These are phyloP conservation scores for Mallotus nudiflorus DNA, from an alignment of 345 rosid species.

Conservation along the genomic window DNA sequence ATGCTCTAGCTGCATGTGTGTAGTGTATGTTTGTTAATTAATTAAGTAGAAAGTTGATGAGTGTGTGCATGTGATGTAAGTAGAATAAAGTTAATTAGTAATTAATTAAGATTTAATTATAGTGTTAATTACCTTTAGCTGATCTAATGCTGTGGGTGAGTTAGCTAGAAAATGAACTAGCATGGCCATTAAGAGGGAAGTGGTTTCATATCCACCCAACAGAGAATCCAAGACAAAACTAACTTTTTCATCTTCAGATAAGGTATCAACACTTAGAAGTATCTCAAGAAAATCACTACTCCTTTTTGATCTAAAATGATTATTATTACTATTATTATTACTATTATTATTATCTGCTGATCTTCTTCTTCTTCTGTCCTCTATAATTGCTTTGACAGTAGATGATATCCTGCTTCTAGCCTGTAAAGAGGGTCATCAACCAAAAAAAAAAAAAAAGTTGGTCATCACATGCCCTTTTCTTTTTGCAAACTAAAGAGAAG, in stretches of 20 bases:
- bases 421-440: slow-evolving; percentile 51
- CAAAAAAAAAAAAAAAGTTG: slow-evolving; percentile 25
- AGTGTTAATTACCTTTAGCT: slow-evolving; percentile 39
- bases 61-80: background rate
- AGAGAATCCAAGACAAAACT: slow-evolving; percentile 56
- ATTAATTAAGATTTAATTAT: background rate
- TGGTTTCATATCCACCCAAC: slow-evolving; percentile 64
- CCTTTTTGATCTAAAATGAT: slow-evolving; percentile 9
- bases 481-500: slow-evolving; percentile 8
- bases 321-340: too few species aligned
- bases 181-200: slow-evolving; percentile 49
- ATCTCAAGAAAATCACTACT: slow-evolving; percentile 44
- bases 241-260: slow-evolving; percentile 61
- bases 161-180: slow-evolving; percentile 45
- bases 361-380: slow-evolving; percentile 39
- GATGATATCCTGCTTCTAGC: slow-evolving; percentile 55
- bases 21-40: background rate
- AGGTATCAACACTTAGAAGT: slow-evolving; percentile 44
- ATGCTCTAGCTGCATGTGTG: slow-evolving; percentile 38
- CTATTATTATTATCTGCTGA: too few species aligned
- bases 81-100: background rate
- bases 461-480: slow-evolving; percentile 39
- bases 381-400: slow-evolving; percentile 51
- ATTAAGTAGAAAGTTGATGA: background rate
- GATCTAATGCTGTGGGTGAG: slow-evolving; percentile 37